A percentile compares a stretch with the other conserved stretches of the same genome.
Conservation (phyloP, 129 eudicot species). For the Centaurea solstitialis region DNA sequence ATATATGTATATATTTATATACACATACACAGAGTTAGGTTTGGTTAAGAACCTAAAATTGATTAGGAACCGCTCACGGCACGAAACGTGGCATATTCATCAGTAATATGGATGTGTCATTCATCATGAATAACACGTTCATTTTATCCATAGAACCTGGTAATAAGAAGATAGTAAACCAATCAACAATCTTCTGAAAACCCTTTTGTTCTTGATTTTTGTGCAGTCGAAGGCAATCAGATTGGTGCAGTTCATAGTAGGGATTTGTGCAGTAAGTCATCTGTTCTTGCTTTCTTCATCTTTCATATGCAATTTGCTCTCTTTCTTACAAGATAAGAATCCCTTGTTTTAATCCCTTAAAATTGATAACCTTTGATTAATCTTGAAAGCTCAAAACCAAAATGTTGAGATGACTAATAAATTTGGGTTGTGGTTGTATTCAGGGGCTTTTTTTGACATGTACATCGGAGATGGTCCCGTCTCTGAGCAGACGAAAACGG, state of each 20-base stretch:
- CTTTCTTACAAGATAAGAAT: not conserved
- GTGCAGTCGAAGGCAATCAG: conserved; percentile 81
- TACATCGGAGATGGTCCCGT: conserved; percentile 91
- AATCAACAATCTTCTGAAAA: not conserved
- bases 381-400: not conserved
- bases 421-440: not conserved
- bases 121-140: not conserved
- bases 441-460: conserved; percentile 99
- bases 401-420: not conserved
- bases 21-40: too few relatives aligned
- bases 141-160: not conserved
- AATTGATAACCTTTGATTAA: not conserved
- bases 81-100: too few relatives aligned
- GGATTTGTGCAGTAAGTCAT: conserved; percentile 88
- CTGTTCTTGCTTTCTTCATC: not conserved
- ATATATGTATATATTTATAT: too few relatives aligned
- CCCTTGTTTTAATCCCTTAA: not conserved
- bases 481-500: conserved; percentile 77
- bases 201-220: conserved; percentile 5
- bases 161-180: not conserved
- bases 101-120: too few relatives aligned
- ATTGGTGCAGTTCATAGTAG: conserved; percentile 89
- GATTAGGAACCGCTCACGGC: too few relatives aligned
- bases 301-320: not conserved
- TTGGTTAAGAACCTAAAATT: too few relatives aligned